phyloP scores from a whole-genome alignment of 2,329 filamentous ascomycete genomes.

The Pseudogymnoascus sp. region DNA sequence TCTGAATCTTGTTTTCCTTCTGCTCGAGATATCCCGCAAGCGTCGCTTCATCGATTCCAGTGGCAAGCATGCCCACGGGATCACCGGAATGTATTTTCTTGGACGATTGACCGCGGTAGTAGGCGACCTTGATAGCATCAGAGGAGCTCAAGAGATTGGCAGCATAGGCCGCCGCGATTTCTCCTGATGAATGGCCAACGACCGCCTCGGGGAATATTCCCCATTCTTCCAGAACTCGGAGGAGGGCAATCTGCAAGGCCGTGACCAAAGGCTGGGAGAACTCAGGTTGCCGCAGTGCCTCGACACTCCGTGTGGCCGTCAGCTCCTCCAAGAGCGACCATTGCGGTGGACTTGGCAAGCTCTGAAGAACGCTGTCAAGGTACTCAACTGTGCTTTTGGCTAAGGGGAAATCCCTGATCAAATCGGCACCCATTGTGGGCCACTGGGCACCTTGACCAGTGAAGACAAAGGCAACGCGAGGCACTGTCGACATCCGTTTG shows the following conservation, averaged over 20 bases:
- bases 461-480: conserved; percentile 14
- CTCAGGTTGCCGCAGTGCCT: conserved; percentile 37
- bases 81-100: conserved; percentile 21
- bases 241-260: conserved; percentile 39
- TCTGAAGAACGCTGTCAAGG: background rate
- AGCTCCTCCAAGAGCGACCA: background rate
- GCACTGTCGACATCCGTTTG: background rate
- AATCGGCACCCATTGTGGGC: conserved; percentile 17
- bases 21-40: conserved; percentile 2
- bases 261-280: conserved; percentile 36
- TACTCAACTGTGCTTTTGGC: background rate
- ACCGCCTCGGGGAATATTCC: conserved; percentile 32
- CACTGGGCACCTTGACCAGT: conserved; percentile 23
- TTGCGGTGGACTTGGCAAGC: background rate
- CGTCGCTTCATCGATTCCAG: conserved; percentile 28
- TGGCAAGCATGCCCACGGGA: conserved; percentile 48
- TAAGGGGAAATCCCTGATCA: conserved; percentile 12
- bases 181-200: conserved; percentile 39
- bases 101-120: conserved; percentile 26
- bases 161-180: conserved; percentile 40
- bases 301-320: conserved; percentile 17
- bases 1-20: conserved; percentile 16
- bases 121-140: conserved; percentile 37
- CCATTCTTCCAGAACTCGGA: conserved; percentile 35
- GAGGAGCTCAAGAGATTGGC: conserved; percentile 27